Evolutionary conservation across 768 basidiomycete species (phyloP), one percentile per base, ranked within the genome.

Genomic region (Suillus alpinus): DNA sequence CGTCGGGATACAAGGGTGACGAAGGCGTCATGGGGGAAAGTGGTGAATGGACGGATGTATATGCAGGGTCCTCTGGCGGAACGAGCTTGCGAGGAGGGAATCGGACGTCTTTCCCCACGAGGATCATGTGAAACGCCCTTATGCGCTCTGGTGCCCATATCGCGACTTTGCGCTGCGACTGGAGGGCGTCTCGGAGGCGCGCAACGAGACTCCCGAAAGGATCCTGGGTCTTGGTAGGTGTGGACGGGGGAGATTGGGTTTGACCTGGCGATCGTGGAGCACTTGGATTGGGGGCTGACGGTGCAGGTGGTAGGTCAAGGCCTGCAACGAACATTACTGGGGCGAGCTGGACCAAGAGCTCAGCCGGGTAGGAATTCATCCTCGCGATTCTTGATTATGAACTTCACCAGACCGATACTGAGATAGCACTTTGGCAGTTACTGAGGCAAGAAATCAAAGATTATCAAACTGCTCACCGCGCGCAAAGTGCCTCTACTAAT

Each of bases 321-420:
- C 95, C 95, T 29, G 94, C 93, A 20, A 95, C 91, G 71, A 97
- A 96, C 91, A 98, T 92, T 41, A 98, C 86, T 14, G 96, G 96
- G 20, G 86, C 87, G 46, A 93, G 84, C 72, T 97, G 95, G n/a
- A 84, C 80, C 65, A 97, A 79, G 63, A 98, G 80, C 78, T 98
- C 94, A 61, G 85, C 78, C 20, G 95, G 95, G 78, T 96, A 97
- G 36, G 92, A 91, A 75, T 95, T 95, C 95, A 97, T 95, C 46
- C 6, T 60, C 23, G 34, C 9, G 6, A 20, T 49, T 39, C 12
- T 23, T 43, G 12, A 14, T 23, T 13, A 26, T 47, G 16, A 29
- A 49, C 26, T 47, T 16, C 26, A 16, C 47, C 29, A 9, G 29
- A 31, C 47, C 16, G 47, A 49, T 49, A 49, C 47, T 49, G 47